Base-by-base conservation (phyloP, 768 basidiomycete species). In the Dentipellis sp. region DNA sequence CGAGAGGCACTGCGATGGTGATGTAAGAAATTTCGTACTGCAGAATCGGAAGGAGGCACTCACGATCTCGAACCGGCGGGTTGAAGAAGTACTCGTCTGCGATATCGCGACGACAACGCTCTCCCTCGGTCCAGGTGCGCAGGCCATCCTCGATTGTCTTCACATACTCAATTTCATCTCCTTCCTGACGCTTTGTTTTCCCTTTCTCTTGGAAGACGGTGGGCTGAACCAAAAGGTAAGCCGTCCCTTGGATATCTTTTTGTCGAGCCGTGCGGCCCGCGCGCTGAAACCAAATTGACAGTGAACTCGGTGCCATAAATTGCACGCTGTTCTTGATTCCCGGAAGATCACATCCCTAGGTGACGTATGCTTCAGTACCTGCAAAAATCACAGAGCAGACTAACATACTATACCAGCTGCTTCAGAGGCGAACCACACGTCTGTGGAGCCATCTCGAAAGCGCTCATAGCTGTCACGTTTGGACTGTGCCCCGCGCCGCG, bases 31-130 rank as follows among this genome's bases (percentile, higher is more conserved):
- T n/a, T n/a, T n/a, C n/a, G n/a, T n/a, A n/a, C n/a, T n/a, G n/a
- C n/a, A n/a, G n/a, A n/a, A n/a, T n/a, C n/a, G n/a, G n/a, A n/a
- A n/a, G n/a, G n/a, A n/a, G n/a, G n/a, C n/a, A n/a, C n/a, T n/a
- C 3, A 50, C 50, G 11, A 23, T 50, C 12, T 23, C 21, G 21
- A 9, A 34, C 35, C 2, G 59, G 57, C 10, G 67, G 71, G 56
- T 72, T 73, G 11, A 63, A 38, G 53, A 72, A 75, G 52, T 71
- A 69, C 46, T 57, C 46, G 56, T 72, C 65, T 0, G 64, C 23
- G 1, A 72, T 49, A 12, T 66, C 63, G 1, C 67, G 59, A 1
- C 71, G 65, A 57, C 72, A 74, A 0, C 22, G 42, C 16, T 35
- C 42, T 0, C 65, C 60, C 19, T 63, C 60, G 22, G 72, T 68